A percentile compares a stretch with the other conserved stretches of the same genome.
These are phyloP conservation scores for Trametes cingulata DNA, from an alignment of 768 basidiomycete species.

Conservation along the genomic window DNA sequence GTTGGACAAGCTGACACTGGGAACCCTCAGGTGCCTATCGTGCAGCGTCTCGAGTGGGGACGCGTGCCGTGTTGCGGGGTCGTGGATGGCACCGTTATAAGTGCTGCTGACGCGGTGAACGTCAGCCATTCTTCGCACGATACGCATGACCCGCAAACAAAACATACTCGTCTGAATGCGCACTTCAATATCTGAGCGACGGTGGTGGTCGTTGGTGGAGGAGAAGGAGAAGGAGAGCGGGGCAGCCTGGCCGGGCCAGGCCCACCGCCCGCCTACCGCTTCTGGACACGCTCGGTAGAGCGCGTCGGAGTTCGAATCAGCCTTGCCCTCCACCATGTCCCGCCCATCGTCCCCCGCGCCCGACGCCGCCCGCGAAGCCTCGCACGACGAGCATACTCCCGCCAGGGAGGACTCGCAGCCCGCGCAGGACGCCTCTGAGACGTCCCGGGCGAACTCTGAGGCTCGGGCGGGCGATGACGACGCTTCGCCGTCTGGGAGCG, in stretches of 20 bases:
- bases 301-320: constrained; percentile 21
- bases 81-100: background rate
- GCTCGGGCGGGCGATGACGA: background rate
- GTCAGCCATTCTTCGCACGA: background rate
- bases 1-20: too few species aligned
- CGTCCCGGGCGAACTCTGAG: background rate
- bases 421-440: background rate
- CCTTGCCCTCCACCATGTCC: constrained; percentile 25
- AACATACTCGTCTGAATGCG: too few species aligned
- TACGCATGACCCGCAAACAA: background rate
- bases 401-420: background rate
- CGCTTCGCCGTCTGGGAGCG: background rate
- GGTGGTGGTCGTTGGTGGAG: background rate
- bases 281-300: background rate
- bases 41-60: background rate
- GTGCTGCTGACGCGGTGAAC: background rate
- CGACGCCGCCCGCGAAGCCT: constrained; percentile 2
- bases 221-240: background rate
- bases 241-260: background rate
- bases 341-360: constrained; percentile 16
- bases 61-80: background rate
- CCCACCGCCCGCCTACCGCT: background rate
- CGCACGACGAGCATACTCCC: background rate
- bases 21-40: background rate
- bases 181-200: too few species aligned